Evolutionary conservation across 192 early-diverging fungal genomes (phyloP), one percentile per base, ranked within the genome.

Genomic region (Chytriomyces confervae): DNA sequence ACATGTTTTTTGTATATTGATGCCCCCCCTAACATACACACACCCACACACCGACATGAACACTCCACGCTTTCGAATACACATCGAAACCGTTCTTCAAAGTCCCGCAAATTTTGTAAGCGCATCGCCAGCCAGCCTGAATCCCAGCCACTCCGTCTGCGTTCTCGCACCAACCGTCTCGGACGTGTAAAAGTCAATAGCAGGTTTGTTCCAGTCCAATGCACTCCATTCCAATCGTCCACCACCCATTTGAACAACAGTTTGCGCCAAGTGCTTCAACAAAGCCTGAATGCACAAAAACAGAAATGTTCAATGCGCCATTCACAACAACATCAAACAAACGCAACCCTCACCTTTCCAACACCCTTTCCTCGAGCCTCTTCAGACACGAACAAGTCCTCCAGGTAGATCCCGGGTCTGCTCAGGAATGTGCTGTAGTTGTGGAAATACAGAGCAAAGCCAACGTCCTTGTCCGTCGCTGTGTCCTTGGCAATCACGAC

Each of bases 151-250:
- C 81, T 94, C 93, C 23, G 86, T 86, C 83, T 91, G 82, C 64
- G 85, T 82, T 20, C 79, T 74, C 23, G 94, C 94, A 27, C 93
- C 92, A 60, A 95, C 79, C 18, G 81, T 81, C 10, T 61, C 27
- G 16, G 50, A 48, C 67, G 88, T 79, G 79, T 96, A 96, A 67
- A 96, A 96, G 77, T 88, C 82, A 47, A 91, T 91, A 3, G 93
- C 89, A 13, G 93, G 92, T 75, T 90, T 89, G 79, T 95, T 95
- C 86, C 87, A 97, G 69, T 95, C 92, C 44, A 97, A 70, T 8
- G 94, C 94, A 5, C 87, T 82, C 95, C 95, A 97, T 78, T 95
- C 94, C 75, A 94, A 83, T 3, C 95, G 83, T 7, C 90, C 91
- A 57, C 94, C 95, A 29, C 90, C 85, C 62, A 88, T 84, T 45